Percentiles rank a stretch among this genome's conserved stretches.
Conservation (phyloP, 1,139 yeast species). For the Lodderomyces theae region DNA sequence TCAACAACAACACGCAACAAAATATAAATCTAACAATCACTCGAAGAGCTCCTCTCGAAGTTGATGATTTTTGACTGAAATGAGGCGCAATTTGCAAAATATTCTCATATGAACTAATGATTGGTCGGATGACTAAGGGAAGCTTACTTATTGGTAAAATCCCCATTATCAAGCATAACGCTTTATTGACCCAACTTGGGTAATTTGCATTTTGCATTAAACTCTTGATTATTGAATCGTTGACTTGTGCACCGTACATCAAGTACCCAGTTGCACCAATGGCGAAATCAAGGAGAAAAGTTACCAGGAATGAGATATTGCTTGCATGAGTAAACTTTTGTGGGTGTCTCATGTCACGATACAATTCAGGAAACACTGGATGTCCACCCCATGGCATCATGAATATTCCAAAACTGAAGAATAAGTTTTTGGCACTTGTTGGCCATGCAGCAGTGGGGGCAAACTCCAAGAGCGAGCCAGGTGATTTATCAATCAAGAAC, state of each 20-base stretch:
- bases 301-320: slow-evolving; percentile 32
- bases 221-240: slow-evolving; percentile 41
- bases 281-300: slow-evolving; percentile 32
- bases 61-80: not conserved
- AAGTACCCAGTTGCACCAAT: slow-evolving; percentile 38
- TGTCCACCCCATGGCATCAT: slow-evolving; percentile 94
- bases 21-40: slow-evolving; percentile 27
- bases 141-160: slow-evolving; percentile 40
- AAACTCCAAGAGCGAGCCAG: slow-evolving; percentile 67
- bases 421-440: slow-evolving; percentile 40
- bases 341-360: slow-evolving; percentile 82
- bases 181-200: slow-evolving; percentile 30
- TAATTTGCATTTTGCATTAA: slow-evolving; percentile 34
- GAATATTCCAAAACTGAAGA: slow-evolving; percentile 68
- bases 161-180: slow-evolving; percentile 37
- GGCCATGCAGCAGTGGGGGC: slow-evolving; percentile 55
- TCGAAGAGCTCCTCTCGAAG: slow-evolving; percentile 15
- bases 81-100: slow-evolving; percentile 16
- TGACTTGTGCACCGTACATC: slow-evolving; percentile 38
- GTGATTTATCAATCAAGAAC: slow-evolving; percentile 46
- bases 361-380: slow-evolving; percentile 79
- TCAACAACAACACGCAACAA: slow-evolving; percentile 30
- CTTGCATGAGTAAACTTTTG: slow-evolving; percentile 28
- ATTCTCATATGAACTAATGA: slow-evolving; percentile 40
- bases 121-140: slow-evolving; percentile 40